Conservation (phyloP, 352 stramenopile species). For the Globisporangium paroecandrum region DNA sequence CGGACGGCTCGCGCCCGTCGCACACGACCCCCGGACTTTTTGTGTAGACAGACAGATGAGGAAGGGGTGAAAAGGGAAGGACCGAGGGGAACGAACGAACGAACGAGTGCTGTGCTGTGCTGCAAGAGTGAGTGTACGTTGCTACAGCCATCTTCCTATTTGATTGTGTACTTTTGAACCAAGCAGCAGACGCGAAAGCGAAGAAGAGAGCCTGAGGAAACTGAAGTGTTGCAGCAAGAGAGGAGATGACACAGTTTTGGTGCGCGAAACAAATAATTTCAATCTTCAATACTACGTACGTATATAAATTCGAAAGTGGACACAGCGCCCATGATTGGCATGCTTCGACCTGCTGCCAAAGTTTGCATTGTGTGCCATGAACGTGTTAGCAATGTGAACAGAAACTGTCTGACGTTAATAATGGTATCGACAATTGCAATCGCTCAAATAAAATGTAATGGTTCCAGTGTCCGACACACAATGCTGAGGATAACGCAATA, state of each 20-base stretch:
- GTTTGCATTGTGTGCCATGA: too few species aligned
- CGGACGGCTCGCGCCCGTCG: constrained; percentile 15
- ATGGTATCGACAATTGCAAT: too few species aligned
- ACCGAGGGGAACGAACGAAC: too few species aligned
- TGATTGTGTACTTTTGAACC: constrained; percentile 1
- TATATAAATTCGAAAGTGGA: background rate
- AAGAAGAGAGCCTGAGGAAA: background rate
- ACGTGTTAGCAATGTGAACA: too few species aligned
- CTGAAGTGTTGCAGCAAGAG: background rate
- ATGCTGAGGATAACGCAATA: too few species aligned
- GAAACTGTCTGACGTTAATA: too few species aligned
- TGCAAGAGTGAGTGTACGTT: background rate
- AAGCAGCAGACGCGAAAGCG: background rate
- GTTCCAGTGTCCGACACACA: too few species aligned
- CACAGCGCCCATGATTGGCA: too few species aligned
- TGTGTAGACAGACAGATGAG: constrained; percentile 8
- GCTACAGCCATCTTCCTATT: background rate
- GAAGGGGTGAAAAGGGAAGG: background rate
- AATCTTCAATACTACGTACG: background rate
- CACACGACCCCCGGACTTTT: constrained; percentile 17
- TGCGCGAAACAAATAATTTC: background rate
- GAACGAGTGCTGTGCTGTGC: background rate
- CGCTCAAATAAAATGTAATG: too few species aligned
- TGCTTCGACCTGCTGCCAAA: too few species aligned
- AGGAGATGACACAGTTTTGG: background rate